Percentiles rank a stretch among this genome's conserved stretches.
Conservation (phyloP, 1,284 basidiomycete genomes). For the Ustilago trichophora region DNA sequence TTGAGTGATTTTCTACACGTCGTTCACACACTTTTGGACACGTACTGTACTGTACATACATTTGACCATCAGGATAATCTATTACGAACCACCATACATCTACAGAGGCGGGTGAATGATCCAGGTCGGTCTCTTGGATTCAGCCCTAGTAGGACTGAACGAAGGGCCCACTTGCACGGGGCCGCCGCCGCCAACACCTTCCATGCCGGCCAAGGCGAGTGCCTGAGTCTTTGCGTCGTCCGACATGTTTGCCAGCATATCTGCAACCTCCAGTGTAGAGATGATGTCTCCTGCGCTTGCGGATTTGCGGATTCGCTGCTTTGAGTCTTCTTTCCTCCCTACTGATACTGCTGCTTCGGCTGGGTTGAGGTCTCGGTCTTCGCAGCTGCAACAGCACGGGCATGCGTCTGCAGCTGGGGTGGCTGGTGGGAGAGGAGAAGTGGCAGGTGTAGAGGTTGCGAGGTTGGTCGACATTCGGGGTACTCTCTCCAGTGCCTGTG, state of each 20-base stretch:
- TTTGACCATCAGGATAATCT: too few species aligned
- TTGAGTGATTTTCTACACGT: too few species aligned
- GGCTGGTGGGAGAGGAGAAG: too few species aligned
- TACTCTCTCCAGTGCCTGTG: not conserved
- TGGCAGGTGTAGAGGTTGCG: not conserved
- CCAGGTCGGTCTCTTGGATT: slow-evolving; percentile 4
- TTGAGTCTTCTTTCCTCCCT: too few species aligned
- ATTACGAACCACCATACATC: too few species aligned
- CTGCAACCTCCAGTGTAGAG: slow-evolving; percentile 13
- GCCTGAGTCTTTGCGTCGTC: slow-evolving; percentile 23
- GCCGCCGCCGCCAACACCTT: not conserved
- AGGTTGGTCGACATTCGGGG: not conserved
- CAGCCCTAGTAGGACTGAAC: not conserved
- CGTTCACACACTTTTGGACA: too few species aligned
- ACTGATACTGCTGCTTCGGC: too few species aligned
- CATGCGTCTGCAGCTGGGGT: too few species aligned
- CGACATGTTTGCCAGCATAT: slow-evolving; percentile 32
- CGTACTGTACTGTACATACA: too few species aligned
- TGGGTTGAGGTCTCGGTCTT: not conserved
- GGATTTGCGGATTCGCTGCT: not conserved
- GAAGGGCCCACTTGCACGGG: not conserved
- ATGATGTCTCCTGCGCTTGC: not conserved
- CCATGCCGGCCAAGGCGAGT: slow-evolving; percentile 28
- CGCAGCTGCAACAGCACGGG: not conserved
- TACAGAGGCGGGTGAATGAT: slow-evolving; percentile 31